phyloP scores from a whole-genome alignment of 75 land plant genomes.

The Adiantum capillusveneris region DNA sequence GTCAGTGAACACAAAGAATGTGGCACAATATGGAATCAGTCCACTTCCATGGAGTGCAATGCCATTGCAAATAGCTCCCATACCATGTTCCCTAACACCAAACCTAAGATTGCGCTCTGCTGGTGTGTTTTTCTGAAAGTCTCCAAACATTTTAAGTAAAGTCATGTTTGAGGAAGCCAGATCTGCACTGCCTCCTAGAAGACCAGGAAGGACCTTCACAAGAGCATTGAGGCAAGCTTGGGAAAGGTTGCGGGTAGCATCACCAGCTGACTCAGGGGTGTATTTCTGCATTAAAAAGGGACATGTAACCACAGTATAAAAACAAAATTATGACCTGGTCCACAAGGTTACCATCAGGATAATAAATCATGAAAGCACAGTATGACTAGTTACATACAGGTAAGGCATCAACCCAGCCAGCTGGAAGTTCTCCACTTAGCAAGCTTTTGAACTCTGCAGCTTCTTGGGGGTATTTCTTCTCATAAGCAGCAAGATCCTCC shows the following conservation, averaged over 20 bases:
- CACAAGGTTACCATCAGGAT: too few relatives aligned
- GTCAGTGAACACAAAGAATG: conserved; percentile 85
- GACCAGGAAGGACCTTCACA: conserved; percentile 63
- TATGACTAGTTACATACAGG: too few relatives aligned
- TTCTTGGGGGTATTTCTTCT: conserved; percentile 57
- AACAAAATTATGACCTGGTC: too few relatives aligned
- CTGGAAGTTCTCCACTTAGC: conserved; percentile 46
- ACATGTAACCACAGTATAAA: not conserved
- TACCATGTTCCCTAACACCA: conserved; percentile 84
- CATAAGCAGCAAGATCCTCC: conserved; percentile 66
- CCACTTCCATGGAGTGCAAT: conserved; percentile 65
- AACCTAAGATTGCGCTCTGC: conserved; percentile 61
- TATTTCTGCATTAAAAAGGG: conserved; percentile 39
- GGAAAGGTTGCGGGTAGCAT: conserved; percentile 73
- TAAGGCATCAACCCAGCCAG: conserved; percentile 65
- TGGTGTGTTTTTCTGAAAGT: conserved; percentile 70
- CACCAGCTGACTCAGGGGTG: conserved; percentile 54
- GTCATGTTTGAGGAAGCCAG: conserved; percentile 89
- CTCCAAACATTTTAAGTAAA: conserved; percentile 62
- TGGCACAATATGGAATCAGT: conserved; percentile 69
- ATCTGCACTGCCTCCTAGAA: conserved; percentile 90
- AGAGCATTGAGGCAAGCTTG: conserved; percentile 60
- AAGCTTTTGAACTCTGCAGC: conserved; percentile 55
- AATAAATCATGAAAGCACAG: too few relatives aligned
- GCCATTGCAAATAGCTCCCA: conserved; percentile 81